These are phyloP conservation scores for Anthoceros angustus DNA, from an alignment of 225 moss, liverwort and hornwort genomes.

Conservation along the genomic window DNA sequence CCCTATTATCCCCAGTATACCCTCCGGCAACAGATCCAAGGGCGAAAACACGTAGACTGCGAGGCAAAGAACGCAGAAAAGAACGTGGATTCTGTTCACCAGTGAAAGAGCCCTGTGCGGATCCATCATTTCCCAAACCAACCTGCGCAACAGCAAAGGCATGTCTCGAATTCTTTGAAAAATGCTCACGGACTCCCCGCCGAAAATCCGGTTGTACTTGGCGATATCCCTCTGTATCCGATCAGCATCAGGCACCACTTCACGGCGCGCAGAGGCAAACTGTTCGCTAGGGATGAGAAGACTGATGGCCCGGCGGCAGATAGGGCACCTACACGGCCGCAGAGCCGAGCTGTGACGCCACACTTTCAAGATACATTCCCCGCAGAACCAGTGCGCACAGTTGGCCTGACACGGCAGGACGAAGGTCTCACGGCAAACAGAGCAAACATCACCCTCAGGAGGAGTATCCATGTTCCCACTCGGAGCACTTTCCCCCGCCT, in stretches of 20 bases:
- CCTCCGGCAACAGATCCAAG: slow-evolving; percentile 82
- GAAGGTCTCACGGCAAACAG: slow-evolving; percentile 86
- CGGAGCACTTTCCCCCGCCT: slow-evolving; percentile 29
- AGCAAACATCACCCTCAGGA: slow-evolving; percentile 73
- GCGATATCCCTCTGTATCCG: slow-evolving; percentile 58
- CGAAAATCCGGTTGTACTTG: slow-evolving; percentile 96
- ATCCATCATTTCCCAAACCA: slow-evolving; percentile 88
- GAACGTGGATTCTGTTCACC: slow-evolving; percentile 76
- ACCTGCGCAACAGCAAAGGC: slow-evolving; percentile 71
- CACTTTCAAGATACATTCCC: slow-evolving; percentile 89
- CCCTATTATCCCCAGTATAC: slow-evolving; percentile 79
- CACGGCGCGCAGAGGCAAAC: slow-evolving; percentile 19
- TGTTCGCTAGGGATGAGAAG: slow-evolving; percentile 69
- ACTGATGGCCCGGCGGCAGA: slow-evolving; percentile 78
- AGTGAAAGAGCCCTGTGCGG: slow-evolving; percentile 71
- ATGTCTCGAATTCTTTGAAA: slow-evolving; percentile 88
- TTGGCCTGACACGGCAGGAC: slow-evolving; percentile 86
- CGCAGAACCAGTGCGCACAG: slow-evolving; percentile 98
- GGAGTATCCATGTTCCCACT: slow-evolving; percentile 66
- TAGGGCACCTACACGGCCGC: slow-evolving; percentile 92
- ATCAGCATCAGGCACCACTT: slow-evolving; percentile 42
- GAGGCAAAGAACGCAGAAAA: slow-evolving; percentile 72
- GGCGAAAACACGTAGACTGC: slow-evolving; percentile 80
- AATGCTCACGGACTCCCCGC: slow-evolving; percentile 77
- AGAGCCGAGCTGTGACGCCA: slow-evolving; percentile 92